These are phyloP conservation scores for Triticum monococcum DNA, from an alignment of 176 grass and related monocot species.

Conservation along the genomic window DNA sequence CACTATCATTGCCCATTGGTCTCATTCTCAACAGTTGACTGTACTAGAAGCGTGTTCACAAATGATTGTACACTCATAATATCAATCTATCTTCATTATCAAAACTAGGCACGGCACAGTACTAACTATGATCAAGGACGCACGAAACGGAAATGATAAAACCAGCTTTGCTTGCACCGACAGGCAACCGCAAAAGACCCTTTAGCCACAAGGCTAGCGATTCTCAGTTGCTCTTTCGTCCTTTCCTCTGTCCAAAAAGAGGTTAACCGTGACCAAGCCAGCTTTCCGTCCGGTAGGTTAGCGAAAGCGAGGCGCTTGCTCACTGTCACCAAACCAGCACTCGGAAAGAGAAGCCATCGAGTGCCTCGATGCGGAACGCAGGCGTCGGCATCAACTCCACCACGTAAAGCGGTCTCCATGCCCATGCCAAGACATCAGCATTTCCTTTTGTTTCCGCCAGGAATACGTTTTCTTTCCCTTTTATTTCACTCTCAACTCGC, in stretches of 20 bases:
- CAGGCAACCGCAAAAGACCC: conserved; percentile 12
- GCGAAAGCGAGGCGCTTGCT: conserved; percentile 19
- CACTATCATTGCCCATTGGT: conserved; percentile 4
- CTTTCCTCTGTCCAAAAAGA: not conserved
- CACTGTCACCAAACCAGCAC: conserved; percentile 34
- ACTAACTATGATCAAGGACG: not conserved
- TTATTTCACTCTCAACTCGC: conserved; percentile 2
- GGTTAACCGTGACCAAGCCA: conserved; percentile 14
- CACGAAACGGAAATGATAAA: not conserved
- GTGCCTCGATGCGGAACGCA: conserved; percentile 31
- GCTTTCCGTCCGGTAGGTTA: conserved; percentile 15
- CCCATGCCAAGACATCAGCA: conserved; percentile 40
- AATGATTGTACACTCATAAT: not conserved
- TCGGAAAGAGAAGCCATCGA: conserved; percentile 36
- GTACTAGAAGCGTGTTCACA: conserved; percentile 25
- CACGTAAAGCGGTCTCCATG: conserved; percentile 32
- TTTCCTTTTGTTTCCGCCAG: conserved; percentile 20
- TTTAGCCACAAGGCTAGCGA: not conserved
- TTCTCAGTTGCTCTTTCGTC: not conserved
- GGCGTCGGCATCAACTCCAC: conserved; percentile 50
- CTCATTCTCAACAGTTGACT: conserved; percentile 26
- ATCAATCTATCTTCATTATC: not conserved
- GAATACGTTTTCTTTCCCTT: not conserved
- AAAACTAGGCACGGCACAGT: not conserved
- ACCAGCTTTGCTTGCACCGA: conserved; percentile 17